These are phyloP conservation scores for Blastocystis hominis DNA, from an alignment of 352 stramenopile species.

Conservation along the genomic window DNA sequence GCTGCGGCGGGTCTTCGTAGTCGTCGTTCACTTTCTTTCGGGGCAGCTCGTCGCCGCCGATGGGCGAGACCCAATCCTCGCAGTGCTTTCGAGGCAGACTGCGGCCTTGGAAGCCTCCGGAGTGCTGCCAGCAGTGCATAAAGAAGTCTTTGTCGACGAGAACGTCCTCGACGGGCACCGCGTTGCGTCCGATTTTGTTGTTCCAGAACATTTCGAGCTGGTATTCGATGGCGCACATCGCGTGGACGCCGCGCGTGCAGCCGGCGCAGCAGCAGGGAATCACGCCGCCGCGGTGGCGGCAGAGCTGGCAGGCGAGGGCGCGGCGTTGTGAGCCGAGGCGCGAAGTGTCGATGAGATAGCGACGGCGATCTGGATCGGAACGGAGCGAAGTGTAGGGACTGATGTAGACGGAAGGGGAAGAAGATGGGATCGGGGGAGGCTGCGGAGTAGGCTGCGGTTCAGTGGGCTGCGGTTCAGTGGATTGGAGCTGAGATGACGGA, in stretches of 20 bases:
- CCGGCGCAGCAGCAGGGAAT: constrained; percentile 28
- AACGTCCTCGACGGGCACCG: neutral
- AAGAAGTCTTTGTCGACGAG: constrained; percentile 48
- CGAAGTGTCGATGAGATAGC: neutral
- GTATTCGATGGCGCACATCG: neutral
- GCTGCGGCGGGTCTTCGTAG: neutral
- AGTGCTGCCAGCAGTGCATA: constrained; percentile 36
- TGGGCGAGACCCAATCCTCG: neutral
- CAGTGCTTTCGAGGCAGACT: neutral
- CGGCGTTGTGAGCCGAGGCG: neutral
- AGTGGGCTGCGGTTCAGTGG: neutral
- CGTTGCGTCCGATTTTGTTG: constrained; percentile 35
- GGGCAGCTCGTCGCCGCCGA: neutral
- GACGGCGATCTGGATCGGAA: neutral
- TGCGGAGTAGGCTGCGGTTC: neutral
- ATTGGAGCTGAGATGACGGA: neutral
- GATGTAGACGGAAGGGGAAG: neutral
- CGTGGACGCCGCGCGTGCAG: neutral
- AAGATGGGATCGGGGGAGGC: neutral
- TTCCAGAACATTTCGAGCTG: constrained; percentile 50
- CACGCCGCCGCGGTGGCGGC: neutral
- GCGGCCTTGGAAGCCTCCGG: neutral
- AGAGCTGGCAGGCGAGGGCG: neutral
- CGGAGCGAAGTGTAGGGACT: neutral
- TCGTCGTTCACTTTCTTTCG: neutral